A percentile compares a stretch with the other conserved stretches of the same genome.
Conservation (phyloP, 257 asterid genomes). For the Solanum chaucha region DNA sequence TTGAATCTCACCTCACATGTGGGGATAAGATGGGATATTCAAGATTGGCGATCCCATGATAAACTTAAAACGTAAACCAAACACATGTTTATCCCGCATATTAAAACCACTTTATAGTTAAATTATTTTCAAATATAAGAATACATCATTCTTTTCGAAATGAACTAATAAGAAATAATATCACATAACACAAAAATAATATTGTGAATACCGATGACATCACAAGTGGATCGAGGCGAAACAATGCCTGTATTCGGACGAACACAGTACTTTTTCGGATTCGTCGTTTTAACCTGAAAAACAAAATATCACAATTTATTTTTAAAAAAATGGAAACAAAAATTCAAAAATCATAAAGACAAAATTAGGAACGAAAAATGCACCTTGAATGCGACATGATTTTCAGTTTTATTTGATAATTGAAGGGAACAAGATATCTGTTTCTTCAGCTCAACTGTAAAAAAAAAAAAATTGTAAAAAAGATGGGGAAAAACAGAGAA, state of each 20-base stretch:
- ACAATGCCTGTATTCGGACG: slow-evolving; percentile 50
- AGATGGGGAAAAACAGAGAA: not conserved
- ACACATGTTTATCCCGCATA: not conserved
- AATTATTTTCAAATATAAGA: not conserved
- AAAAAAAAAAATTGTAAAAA: not conserved
- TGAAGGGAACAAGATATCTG: slow-evolving; percentile 72
- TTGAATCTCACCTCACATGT: not conserved
- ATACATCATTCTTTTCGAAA: fast-evolving
- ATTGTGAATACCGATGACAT: slow-evolving; percentile 24
- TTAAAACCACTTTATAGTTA: not conserved
- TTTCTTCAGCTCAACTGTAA: slow-evolving; percentile 67
- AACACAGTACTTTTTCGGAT: slow-evolving; percentile 72
- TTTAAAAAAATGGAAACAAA: not conserved
- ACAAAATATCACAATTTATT: not conserved
- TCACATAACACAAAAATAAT: not conserved
- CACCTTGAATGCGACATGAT: slow-evolving; percentile 73
- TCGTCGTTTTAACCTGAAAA: slow-evolving; percentile 45
- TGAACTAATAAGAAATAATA: not conserved
- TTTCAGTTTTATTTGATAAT: slow-evolving; percentile 56
- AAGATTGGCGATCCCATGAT: no score
- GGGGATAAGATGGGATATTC: not conserved
- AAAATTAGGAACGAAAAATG: not conserved
- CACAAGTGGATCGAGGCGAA: slow-evolving; percentile 36
- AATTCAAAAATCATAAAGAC: not conserved
- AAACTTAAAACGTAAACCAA: no score